Conservation (phyloP, 129 eudicot genomes). For the Calendula officinalis region DNA sequence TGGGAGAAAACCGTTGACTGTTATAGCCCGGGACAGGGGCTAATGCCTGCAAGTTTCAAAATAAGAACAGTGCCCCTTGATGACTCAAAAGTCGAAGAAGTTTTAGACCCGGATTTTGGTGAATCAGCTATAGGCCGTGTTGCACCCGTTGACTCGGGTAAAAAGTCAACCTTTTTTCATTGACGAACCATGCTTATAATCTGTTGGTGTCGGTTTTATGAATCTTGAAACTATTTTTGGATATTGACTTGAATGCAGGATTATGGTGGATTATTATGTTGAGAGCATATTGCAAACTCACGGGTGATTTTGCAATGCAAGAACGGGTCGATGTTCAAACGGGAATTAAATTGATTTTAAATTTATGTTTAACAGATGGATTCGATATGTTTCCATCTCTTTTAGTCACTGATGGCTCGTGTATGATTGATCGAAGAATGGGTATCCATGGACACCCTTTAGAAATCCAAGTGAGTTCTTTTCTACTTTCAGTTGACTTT, state of each 20-base stretch:
- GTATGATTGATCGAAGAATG: conserved; percentile 94
- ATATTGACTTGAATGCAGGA: conserved; percentile 39
- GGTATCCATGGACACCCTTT: conserved; percentile 98
- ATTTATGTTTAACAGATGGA: conserved; percentile 80
- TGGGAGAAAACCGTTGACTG: conserved; percentile 20
- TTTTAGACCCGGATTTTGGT: conserved; percentile 69
- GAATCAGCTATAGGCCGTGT: conserved; percentile 88
- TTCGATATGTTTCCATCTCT: conserved; percentile 97
- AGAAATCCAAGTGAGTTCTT: conserved; percentile 74
- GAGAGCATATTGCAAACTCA: conserved; percentile 82
- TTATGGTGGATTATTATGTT: conserved; percentile 93
- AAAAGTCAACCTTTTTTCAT: background rate
- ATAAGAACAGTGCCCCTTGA: conserved; percentile 55
- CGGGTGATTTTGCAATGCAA: conserved; percentile 69
- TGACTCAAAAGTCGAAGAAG: conserved; percentile 50
- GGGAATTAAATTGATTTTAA: conserved; percentile 73
- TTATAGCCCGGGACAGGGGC: conserved; percentile 68
- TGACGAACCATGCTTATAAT: background rate
- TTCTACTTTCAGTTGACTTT: background rate
- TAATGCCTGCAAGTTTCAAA: conserved; percentile 86
- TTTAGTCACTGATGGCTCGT: conserved; percentile 88
- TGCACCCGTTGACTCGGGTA: conserved; percentile 78
- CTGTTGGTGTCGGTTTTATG: background rate
- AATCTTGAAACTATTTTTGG: conserved; percentile 2
- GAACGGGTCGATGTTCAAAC: conserved; percentile 92